Evolutionary conservation across 75 land plant genomes (phyloP).

Genomic region (Sequoiadendron giganteum): DNA sequence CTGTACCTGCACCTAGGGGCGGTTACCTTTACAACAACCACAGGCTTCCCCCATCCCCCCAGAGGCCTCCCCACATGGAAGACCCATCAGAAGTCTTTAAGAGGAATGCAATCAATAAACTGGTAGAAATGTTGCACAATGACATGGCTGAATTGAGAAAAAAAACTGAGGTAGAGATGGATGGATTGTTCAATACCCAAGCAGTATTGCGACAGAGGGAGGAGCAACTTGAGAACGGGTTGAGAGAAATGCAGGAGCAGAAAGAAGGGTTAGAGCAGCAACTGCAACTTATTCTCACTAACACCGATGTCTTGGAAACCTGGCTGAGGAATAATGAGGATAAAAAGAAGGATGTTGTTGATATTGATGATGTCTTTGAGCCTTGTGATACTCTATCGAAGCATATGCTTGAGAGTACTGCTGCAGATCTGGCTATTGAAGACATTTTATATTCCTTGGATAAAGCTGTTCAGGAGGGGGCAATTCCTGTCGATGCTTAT

Average conservation of each 20-base stretch:
- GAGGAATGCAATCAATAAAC: conserved; percentile 60
- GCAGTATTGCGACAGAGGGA: conserved; percentile 57
- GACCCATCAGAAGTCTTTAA: conserved; percentile 69
- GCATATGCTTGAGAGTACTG: conserved; percentile 42
- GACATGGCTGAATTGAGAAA: conserved; percentile 60
- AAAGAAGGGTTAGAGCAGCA: conserved; percentile 92
- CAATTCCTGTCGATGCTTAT: conserved; percentile 45
- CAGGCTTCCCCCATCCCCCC: conserved; percentile 11
- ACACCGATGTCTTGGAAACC: conserved; percentile 65
- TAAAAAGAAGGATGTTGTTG: conserved; percentile 14
- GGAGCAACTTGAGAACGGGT: conserved; percentile 52
- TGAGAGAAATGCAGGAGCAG: conserved; percentile 70
- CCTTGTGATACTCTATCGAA: conserved; percentile 44
- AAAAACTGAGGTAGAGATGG: conserved; percentile 75
- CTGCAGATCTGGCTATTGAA: conserved; percentile 62
- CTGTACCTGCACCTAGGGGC: conserved; percentile 21
- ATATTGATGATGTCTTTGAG: conserved; percentile 72
- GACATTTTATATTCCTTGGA: conserved; percentile 70
- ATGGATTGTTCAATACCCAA: conserved; percentile 64
- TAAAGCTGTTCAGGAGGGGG: conserved; percentile 52
- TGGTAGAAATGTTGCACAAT: conserved; percentile 47
- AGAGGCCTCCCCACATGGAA: conserved; percentile 32
- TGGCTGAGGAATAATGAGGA: conserved; percentile 71
- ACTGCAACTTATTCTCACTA: conserved; percentile 75
- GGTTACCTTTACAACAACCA: conserved; percentile 13